Conservation (phyloP, 2,329 filamentous ascomycete genomes). For the Aspergillus sp. region DNA sequence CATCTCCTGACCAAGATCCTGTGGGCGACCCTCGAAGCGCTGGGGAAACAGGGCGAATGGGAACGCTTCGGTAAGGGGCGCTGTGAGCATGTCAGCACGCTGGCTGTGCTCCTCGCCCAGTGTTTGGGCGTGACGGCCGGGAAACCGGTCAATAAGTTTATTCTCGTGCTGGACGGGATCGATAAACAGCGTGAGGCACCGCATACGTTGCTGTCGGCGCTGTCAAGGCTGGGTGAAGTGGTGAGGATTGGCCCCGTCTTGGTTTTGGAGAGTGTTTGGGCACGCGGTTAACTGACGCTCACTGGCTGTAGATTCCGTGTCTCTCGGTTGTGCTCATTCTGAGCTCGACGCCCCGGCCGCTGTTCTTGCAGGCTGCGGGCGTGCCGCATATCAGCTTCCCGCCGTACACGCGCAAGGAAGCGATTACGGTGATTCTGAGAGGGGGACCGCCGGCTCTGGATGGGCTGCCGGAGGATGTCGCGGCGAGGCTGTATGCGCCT, state of each 20-base stretch:
- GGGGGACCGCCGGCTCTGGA: conserved; percentile 43
- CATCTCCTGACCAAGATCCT: conserved; percentile 49
- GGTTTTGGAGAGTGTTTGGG: background rate
- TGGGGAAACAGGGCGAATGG: conserved; percentile 38
- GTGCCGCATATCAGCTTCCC: conserved; percentile 79
- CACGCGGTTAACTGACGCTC: background rate
- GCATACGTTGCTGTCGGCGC: conserved; percentile 72
- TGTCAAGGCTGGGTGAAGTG: conserved; percentile 78
- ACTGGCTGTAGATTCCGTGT: conserved; percentile 64
- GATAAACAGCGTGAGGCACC: conserved; percentile 80
- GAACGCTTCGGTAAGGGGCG: conserved; percentile 53
- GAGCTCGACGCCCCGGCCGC: conserved; percentile 64
- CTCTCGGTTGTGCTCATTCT: conserved; percentile 77
- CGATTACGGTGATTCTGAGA: conserved; percentile 71
- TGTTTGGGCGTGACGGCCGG: conserved; percentile 34
- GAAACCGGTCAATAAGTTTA: conserved; percentile 56
- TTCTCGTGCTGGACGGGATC: conserved; percentile 83
- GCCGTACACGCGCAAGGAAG: conserved; percentile 77
- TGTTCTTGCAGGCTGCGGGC: conserved; percentile 67
- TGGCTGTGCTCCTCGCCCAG: conserved; percentile 67
- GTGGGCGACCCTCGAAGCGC: conserved; percentile 35
- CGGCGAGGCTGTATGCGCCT: conserved; percentile 52
- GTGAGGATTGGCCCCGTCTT: conserved; percentile 56
- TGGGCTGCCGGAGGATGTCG: conserved; percentile 27
- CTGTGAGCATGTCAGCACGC: conserved; percentile 77